Evolutionary conservation across 805 yeast species (phyloP).

Genomic region (Candida koratica): DNA sequence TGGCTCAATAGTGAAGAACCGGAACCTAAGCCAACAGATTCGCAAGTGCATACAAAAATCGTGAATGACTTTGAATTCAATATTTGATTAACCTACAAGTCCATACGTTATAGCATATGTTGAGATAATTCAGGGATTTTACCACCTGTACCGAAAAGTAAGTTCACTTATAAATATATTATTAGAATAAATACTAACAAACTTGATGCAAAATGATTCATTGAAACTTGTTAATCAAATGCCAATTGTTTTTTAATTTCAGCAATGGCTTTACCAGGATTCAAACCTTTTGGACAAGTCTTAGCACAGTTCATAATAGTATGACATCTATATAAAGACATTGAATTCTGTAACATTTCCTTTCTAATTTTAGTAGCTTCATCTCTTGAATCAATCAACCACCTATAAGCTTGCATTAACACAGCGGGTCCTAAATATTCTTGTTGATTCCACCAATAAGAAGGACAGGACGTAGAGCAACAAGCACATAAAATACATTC

Average conservation of each 20-base stretch:
- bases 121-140: no score
- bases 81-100: no score
- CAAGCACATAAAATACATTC: slow-evolving; percentile 98
- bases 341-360: slow-evolving; percentile 89
- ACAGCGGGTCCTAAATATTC: slow-evolving; percentile 99
- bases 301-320: slow-evolving; percentile 98
- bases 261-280: slow-evolving; percentile 97
- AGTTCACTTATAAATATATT: slow-evolving; percentile 5
- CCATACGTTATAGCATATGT: no score
- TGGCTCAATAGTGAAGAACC: no score
- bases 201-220: slow-evolving; percentile 2
- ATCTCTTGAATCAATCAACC: slow-evolving; percentile 97
- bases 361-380: slow-evolving; percentile 79
- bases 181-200: slow-evolving; percentile 6
- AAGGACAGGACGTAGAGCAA: slow-evolving; percentile 98
- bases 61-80: not conserved
- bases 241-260: slow-evolving; percentile 94
- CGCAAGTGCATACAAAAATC: no score
- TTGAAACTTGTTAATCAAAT: slow-evolving; percentile 45
- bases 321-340: slow-evolving; percentile 98
- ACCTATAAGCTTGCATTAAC: slow-evolving; percentile 97
- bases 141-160: not conserved
- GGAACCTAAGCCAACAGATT: no score
- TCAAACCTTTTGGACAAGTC: slow-evolving; percentile 98
- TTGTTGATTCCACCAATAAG: slow-evolving; percentile 99